Percentiles rank a stretch among this genome's conserved stretches.
Evolutionary conservation across 306 rosid species (phyloP).

Genomic region (Adenanthera pavonina): DNA sequence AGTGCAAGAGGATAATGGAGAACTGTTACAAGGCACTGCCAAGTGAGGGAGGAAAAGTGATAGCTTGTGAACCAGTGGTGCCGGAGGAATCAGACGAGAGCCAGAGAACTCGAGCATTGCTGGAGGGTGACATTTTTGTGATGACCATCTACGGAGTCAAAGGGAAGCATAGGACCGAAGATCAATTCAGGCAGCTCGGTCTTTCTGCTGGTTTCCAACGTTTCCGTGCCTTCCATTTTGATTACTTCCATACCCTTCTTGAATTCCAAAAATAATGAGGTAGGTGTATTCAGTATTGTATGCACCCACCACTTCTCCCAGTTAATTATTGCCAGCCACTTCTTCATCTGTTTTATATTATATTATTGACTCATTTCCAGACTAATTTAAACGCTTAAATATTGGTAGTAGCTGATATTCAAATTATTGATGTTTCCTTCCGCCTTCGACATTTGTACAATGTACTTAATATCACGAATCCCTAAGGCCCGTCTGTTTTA

Average conservation of each 20-base stretch:
- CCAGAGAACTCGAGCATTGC: conserved; percentile 72
- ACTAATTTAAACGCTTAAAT: neutral
- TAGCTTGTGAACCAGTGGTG: conserved; percentile 85
- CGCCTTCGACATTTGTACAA: too few species aligned
- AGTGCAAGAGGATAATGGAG: conserved; percentile 71
- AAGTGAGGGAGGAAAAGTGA: conserved; percentile 70
- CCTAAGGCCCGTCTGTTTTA: too few species aligned
- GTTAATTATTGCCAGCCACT: neutral
- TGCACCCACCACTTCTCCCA: neutral
- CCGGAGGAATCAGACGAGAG: conserved; percentile 79
- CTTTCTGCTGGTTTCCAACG: conserved; percentile 63
- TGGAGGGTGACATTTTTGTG: conserved; percentile 81
- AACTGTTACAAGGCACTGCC: conserved; percentile 82
- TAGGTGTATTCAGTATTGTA: too few species aligned
- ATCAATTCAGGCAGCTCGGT: conserved; percentile 63
- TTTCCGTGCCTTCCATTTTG: conserved; percentile 66
- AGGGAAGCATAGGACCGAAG: conserved; percentile 81
- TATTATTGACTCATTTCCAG: neutral
- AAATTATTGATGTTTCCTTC: too few species aligned
- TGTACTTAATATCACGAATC: too few species aligned
- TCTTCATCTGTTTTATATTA: neutral
- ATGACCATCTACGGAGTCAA: conserved; percentile 84
- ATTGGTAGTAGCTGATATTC: neutral
- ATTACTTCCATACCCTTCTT: conserved; percentile 63
- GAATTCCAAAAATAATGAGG: conserved; percentile 71